phyloP scores from a whole-genome alignment of 805 yeast species.

The Cyberlindnera saturnus region DNA sequence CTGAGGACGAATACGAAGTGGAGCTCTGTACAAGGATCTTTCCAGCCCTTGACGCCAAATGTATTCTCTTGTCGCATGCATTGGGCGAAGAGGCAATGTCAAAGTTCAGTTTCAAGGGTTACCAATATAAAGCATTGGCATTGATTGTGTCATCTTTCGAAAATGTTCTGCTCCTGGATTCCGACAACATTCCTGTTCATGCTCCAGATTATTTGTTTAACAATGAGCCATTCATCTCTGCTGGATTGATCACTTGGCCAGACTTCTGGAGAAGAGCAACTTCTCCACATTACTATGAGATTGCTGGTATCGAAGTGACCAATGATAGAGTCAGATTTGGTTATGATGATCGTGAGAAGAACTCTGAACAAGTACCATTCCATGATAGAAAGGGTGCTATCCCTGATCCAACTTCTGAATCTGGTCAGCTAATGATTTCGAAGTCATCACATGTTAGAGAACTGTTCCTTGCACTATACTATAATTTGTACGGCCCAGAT shows the following conservation, averaged over 20 bases:
- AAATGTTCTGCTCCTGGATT: conserved; percentile 64
- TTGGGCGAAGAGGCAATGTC: conserved; percentile 49
- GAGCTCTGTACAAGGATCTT: conserved; percentile 57
- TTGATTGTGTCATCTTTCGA: conserved; percentile 68
- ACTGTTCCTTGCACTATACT: conserved; percentile 49
- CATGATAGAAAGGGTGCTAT: conserved; percentile 58
- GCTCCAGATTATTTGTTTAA: conserved; percentile 57
- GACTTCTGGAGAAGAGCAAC: conserved; percentile 87
- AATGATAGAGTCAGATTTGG: conserved; percentile 33
- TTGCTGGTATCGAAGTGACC: conserved; percentile 52
- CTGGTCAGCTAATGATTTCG: conserved; percentile 57
- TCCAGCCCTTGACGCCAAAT: conserved; percentile 57
- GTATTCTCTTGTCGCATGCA: conserved; percentile 56
- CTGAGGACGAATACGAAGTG: conserved; percentile 59
- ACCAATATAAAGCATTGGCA: conserved; percentile 65
- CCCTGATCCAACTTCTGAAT: conserved; percentile 58
- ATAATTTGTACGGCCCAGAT: conserved; percentile 56
- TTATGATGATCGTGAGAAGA: conserved; percentile 31
- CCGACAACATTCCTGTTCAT: conserved; percentile 66
- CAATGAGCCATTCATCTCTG: conserved; percentile 45
- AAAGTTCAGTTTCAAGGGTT: conserved; percentile 49
- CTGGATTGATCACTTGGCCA: conserved; percentile 66
- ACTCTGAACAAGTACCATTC: conserved; percentile 34
- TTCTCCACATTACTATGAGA: conserved; percentile 63
- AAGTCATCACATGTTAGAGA: conserved; percentile 50